phyloP scores from a whole-genome alignment of 139 green algal genomes.

The Tetraselmis striata region DNA sequence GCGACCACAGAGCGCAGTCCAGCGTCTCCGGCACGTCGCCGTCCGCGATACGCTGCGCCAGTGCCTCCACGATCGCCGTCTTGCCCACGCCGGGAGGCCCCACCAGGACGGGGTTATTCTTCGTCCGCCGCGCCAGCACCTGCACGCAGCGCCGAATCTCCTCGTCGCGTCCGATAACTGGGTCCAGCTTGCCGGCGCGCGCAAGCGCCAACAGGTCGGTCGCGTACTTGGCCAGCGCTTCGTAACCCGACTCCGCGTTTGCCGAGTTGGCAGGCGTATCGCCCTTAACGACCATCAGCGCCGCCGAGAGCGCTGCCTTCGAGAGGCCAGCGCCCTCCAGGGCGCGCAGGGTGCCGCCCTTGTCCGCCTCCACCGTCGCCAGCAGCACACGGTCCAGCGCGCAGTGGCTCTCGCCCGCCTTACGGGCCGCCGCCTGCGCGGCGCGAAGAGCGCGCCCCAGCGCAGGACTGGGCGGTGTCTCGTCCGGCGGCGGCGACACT shows the following conservation, averaged over 20 bases:
- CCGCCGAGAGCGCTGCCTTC: not conserved
- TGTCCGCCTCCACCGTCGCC: not conserved
- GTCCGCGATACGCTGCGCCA: constrained; percentile 78
- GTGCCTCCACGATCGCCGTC: constrained; percentile 82
- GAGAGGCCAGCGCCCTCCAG: not conserved
- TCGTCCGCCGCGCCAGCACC: constrained; percentile 85
- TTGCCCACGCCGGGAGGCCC: constrained; percentile 78
- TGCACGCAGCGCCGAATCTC: constrained; percentile 82
- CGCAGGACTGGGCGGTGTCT: not conserved
- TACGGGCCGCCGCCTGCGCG: not conserved
- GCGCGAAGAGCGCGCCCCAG: not conserved
- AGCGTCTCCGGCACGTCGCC: constrained; percentile 77
- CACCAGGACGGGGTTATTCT: constrained; percentile 98
- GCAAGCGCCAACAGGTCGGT: constrained; percentile 78
- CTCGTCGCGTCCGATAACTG: constrained; percentile 59
- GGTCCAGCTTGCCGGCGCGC: constrained; percentile 81
- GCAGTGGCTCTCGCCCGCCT: not conserved
- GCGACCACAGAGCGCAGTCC: constrained; percentile 56
- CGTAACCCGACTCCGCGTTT: constrained; percentile 6
- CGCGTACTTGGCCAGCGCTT: constrained; percentile 85
- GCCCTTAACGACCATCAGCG: not conserved
- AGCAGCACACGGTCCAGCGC: not conserved
- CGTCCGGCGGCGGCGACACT: not conserved
- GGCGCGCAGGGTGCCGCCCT: not conserved
- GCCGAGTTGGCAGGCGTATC: not conserved